Evolutionary conservation across 73 alveolate species (phyloP).

Genomic region (Tetrahymena thermophila): DNA sequence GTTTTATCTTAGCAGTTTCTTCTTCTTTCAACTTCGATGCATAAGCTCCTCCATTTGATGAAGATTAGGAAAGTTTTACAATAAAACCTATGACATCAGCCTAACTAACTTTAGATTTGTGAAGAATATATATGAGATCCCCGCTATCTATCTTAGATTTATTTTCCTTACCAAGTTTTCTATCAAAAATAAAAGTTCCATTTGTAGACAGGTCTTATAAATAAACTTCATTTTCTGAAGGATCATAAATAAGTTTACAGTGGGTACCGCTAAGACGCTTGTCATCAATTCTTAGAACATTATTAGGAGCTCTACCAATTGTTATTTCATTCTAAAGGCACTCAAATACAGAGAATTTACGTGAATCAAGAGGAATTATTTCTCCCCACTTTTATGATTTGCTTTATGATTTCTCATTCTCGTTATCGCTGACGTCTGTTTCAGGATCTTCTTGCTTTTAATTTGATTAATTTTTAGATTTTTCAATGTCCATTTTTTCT

Average conservation of each 20-base stretch:
- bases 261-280: conserved; percentile 29
- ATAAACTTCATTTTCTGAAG: neutral
- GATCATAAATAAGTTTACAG: conserved; percentile 10
- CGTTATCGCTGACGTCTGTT: neutral
- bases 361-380: conserved; percentile 5
- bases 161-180: conserved; percentile 23
- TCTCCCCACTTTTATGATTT: conserved; percentile 13
- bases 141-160: conserved; percentile 9
- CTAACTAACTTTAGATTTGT: conserved; percentile 28
- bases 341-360: neutral
- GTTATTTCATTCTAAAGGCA: neutral
- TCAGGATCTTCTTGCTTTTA: neutral
- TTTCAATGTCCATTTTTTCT: neutral
- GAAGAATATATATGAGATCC: conserved; percentile 31
- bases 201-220: conserved; percentile 26
- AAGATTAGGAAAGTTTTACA: neutral
- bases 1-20: conserved; percentile 4
- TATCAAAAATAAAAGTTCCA: conserved; percentile 32
- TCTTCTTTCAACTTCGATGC: conserved; percentile 1
- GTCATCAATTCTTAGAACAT: conserved; percentile 5
- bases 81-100: conserved; percentile 28
- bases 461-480: neutral
- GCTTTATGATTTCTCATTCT: neutral
- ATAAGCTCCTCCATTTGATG: neutral
- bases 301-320: conserved; percentile 27